Conservation (phyloP, 306 rosid species). For the Acacia acuminata region DNA sequence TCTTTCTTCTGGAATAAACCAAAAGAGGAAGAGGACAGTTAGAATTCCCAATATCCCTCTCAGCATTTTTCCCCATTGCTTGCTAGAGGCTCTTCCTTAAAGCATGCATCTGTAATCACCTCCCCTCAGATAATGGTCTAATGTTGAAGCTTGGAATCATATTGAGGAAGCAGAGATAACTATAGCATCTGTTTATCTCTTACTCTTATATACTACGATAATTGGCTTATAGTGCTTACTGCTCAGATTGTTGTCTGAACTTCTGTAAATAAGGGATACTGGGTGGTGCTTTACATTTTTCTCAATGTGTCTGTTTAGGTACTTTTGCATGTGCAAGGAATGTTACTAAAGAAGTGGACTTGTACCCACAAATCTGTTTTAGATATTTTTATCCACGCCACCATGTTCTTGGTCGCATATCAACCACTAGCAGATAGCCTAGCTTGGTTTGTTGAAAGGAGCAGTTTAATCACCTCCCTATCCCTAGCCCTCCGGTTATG, state of each 20-base stretch:
- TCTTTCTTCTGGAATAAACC: no score
- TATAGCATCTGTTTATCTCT: not conserved
- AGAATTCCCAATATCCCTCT: no score
- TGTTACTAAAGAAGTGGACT: constrained; percentile 5
- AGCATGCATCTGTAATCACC: not conserved
- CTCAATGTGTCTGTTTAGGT: not conserved
- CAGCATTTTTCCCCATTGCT: constrained; percentile 20
- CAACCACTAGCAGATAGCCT: not conserved
- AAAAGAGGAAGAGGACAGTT: no score
- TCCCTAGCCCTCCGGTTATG: not conserved
- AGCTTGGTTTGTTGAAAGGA: constrained; percentile 22
- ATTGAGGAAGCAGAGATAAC: not conserved
- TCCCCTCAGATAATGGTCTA: not conserved
- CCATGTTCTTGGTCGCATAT: not conserved
- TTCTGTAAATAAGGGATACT: constrained; percentile 12
- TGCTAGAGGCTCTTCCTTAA: constrained; percentile 7
- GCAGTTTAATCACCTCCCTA: not conserved
- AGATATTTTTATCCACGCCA: not conserved
- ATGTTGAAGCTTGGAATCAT: constrained; percentile 3
- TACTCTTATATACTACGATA: not conserved
- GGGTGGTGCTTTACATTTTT: not conserved
- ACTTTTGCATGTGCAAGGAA: not conserved
- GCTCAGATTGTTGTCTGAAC: not conserved
- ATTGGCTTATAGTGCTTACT: not conserved
- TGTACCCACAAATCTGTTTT: not conserved